These are phyloP conservation scores for Ogataea paraovalis DNA, from an alignment of 805 yeast genomes.

Conservation along the genomic window DNA sequence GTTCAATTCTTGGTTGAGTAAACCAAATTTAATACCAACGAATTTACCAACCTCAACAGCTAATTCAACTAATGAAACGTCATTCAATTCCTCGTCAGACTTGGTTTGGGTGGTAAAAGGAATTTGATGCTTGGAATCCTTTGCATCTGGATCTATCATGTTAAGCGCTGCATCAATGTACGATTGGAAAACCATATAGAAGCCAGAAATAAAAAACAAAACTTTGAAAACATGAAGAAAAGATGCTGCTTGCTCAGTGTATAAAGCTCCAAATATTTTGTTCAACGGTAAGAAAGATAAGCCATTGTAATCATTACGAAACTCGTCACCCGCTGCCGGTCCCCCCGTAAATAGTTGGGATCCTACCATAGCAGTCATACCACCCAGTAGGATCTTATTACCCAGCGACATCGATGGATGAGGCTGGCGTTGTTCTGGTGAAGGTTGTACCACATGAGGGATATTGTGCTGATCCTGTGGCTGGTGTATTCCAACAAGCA, in stretches of 20 bases:
- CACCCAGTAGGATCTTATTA: slow-evolving; percentile 30
- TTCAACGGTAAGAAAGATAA: slow-evolving; percentile 24
- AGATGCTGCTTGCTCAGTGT: slow-evolving; percentile 12
- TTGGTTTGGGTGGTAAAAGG: not conserved
- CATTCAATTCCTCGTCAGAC: slow-evolving; percentile 1
- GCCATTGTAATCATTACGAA: slow-evolving; percentile 19
- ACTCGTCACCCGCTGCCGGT: not conserved
- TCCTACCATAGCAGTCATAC: slow-evolving; percentile 33
- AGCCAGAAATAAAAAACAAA: slow-evolving; percentile 20
- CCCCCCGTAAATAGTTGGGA: slow-evolving; percentile 24
- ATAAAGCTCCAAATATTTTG: slow-evolving; percentile 22
- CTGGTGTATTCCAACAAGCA: not conserved
- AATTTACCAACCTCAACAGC: slow-evolving; percentile 5
- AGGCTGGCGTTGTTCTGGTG: slow-evolving; percentile 10
- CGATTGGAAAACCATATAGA: slow-evolving; percentile 16
- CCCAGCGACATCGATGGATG: slow-evolving; percentile 16
- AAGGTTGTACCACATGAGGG: slow-evolving; percentile 2
- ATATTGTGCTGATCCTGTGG: not conserved
- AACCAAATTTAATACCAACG: slow-evolving; percentile 10
- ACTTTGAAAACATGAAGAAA: slow-evolving; percentile 10
- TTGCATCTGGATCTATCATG: slow-evolving; percentile 4
- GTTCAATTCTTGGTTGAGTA: slow-evolving; percentile 7
- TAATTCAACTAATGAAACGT: slow-evolving; percentile 6
- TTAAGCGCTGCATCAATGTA: not conserved
- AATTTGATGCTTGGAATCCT: not conserved